Evolutionary conservation across 1,139 yeast species (phyloP).

Genomic region (Saccharomyces pastorianus): DNA sequence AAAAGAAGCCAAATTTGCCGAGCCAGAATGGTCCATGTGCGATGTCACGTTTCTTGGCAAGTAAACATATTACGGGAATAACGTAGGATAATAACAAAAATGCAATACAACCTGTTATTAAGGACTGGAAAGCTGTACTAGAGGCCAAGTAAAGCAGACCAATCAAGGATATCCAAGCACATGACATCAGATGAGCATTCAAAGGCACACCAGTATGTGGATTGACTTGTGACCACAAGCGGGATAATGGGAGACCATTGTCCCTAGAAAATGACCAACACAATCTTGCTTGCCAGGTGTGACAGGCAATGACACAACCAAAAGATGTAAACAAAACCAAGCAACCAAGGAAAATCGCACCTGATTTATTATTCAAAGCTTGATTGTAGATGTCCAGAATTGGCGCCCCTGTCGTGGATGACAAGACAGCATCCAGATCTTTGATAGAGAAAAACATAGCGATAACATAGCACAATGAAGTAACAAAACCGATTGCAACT

Average conservation of each 20-base stretch:
- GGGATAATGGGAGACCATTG: constrained; percentile 45
- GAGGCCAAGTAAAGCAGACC: constrained; percentile 49
- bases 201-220: constrained; percentile 42
- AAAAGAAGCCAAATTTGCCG: constrained; percentile 50
- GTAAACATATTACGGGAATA: constrained; percentile 45
- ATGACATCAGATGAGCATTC: constrained; percentile 48
- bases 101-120: constrained; percentile 50
- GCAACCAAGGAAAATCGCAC: constrained; percentile 52
- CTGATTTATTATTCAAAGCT: constrained; percentile 46
- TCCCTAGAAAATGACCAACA: constrained; percentile 77
- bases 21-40: constrained; percentile 66
- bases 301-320: constrained; percentile 65
- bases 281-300: constrained; percentile 69
- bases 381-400: constrained; percentile 55
- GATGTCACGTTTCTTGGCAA: constrained; percentile 52
- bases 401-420: constrained; percentile 51
- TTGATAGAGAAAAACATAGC: constrained; percentile 56
- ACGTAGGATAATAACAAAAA: constrained; percentile 44
- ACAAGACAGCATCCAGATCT: constrained; percentile 41
- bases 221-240: constrained; percentile 41
- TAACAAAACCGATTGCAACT: constrained; percentile 56
- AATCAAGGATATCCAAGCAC: constrained; percentile 39
- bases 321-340: constrained; percentile 53
- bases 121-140: constrained; percentile 47
- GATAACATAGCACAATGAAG: constrained; percentile 51